These are phyloP conservation scores for Fusarium devonianum DNA, from an alignment of 2,329 filamentous ascomycete genomes.

Conservation along the genomic window DNA sequence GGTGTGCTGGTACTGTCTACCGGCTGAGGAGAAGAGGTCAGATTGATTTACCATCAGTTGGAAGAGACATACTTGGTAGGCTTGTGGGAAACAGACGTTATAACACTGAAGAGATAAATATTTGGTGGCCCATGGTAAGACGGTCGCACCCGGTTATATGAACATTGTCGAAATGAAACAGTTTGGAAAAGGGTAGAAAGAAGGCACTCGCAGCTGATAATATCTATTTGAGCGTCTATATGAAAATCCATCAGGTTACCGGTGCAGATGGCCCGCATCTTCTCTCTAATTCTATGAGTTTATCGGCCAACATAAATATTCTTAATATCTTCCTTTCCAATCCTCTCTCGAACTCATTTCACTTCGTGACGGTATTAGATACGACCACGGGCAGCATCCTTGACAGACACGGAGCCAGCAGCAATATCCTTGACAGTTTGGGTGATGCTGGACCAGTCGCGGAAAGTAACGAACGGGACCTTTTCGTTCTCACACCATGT, in stretches of 20 bases:
- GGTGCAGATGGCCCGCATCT: slow-evolving; percentile 16
- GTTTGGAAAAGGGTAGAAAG: neutral
- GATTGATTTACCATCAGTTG: slow-evolving; percentile 56
- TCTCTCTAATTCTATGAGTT: slow-evolving; percentile 21
- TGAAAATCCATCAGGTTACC: slow-evolving; percentile 19
- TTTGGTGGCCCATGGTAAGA: too few relatives aligned
- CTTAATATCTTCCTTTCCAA: neutral
- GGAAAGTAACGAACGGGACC: slow-evolving; percentile 87
- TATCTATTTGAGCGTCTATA: slow-evolving; percentile 24
- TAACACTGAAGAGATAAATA: too few relatives aligned
- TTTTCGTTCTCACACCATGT: slow-evolving; percentile 84
- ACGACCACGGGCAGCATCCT: slow-evolving; percentile 69
- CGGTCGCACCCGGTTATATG: too few relatives aligned
- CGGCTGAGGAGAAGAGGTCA: slow-evolving; percentile 63
- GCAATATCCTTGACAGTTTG: slow-evolving; percentile 78
- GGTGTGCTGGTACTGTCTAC: slow-evolving; percentile 68
- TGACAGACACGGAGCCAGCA: slow-evolving; percentile 73
- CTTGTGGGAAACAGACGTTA: too few relatives aligned
- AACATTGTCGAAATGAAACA: too few relatives aligned
- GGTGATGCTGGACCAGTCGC: slow-evolving; percentile 82
- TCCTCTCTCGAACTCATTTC: slow-evolving; percentile 3
- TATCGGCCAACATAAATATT: slow-evolving; percentile 4
- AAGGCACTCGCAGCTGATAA: neutral
- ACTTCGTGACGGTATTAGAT: slow-evolving; percentile 36
- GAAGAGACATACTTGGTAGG: neutral